Percentiles rank a stretch among this genome's conserved stretches.
Evolutionary conservation across 2,329 filamentous ascomycete species (phyloP).

Genomic region (Pleoardoris graminearum): DNA sequence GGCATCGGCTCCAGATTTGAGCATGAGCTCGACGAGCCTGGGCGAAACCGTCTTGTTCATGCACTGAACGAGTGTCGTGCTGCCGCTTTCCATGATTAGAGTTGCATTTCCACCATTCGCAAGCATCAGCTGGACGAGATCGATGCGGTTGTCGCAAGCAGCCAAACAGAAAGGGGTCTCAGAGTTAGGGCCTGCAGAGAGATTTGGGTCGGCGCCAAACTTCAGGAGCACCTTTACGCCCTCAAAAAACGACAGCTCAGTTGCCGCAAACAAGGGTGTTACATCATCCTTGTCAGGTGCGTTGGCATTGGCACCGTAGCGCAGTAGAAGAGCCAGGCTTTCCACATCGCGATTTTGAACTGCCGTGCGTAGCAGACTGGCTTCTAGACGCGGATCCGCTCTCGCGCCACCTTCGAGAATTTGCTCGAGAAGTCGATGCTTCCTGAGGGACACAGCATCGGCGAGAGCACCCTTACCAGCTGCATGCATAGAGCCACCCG

Average conservation of each 20-base stretch:
- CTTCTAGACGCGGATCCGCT: constrained; percentile 34
- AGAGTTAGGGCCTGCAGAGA: constrained; percentile 56
- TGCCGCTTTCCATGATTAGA: constrained; percentile 56
- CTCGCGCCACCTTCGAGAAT: constrained; percentile 38
- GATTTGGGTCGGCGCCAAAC: constrained; percentile 55
- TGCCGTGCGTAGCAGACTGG: constrained; percentile 37
- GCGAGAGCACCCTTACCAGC: constrained; percentile 47
- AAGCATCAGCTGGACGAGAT: constrained; percentile 61
- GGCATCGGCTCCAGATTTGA: constrained; percentile 62
- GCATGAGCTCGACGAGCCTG: constrained; percentile 60
- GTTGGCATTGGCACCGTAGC: constrained; percentile 37
- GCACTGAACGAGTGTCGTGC: constrained; percentile 61
- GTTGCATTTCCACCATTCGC: constrained; percentile 64
- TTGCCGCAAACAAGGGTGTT: constrained; percentile 35
- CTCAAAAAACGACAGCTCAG: constrained; percentile 33
- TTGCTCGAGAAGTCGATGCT: constrained; percentile 60
- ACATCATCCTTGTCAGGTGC: constrained; percentile 34
- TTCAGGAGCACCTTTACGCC: constrained; percentile 52
- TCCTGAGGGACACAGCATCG: constrained; percentile 64
- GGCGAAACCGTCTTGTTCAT: constrained; percentile 62
- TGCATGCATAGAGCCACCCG: constrained; percentile 29
- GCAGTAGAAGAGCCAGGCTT: constrained; percentile 31
- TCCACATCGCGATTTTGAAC: constrained; percentile 37
- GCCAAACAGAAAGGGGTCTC: constrained; percentile 60
- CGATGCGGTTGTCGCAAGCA: constrained; percentile 55